phyloP scores from a whole-genome alignment of 2,329 filamentous ascomycete genomes.

The Fusarium sp. region DNA sequence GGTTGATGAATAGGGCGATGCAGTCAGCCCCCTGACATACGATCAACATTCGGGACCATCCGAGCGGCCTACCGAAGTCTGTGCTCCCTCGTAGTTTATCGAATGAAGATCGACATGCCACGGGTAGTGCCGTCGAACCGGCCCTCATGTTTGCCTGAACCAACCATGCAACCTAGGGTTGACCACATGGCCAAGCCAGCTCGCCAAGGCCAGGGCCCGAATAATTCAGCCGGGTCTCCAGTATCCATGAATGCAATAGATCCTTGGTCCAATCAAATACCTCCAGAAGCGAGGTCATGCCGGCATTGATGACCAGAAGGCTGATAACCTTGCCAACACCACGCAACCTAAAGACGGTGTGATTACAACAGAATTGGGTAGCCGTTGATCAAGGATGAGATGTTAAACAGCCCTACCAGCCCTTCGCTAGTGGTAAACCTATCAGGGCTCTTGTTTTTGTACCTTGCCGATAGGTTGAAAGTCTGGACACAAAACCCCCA shows the following conservation, averaged over 20 bases:
- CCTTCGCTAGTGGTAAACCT: not conserved
- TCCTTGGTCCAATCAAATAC: not conserved
- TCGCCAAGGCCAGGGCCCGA: not conserved
- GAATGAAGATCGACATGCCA: not conserved
- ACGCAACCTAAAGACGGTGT: not conserved
- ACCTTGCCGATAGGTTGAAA: not conserved
- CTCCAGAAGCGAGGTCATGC: not conserved
- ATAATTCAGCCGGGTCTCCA: not conserved
- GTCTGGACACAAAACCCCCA: not conserved
- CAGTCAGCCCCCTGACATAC: not conserved
- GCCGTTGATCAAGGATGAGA: not conserved
- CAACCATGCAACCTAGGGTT: not conserved
- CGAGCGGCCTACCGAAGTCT: not conserved
- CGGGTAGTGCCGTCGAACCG: not conserved
- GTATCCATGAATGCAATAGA: not conserved
- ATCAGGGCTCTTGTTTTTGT: not conserved
- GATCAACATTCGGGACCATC: not conserved
- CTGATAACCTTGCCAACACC: not conserved
- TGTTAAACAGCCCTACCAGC: not conserved
- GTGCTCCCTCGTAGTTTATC: not conserved
- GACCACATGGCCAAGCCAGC: not conserved
- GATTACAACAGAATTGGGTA: not conserved
- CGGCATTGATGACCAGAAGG: not conserved
- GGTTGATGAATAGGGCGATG: not conserved
- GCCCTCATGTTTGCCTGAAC: not conserved